phyloP scores from a whole-genome alignment of 768 basidiomycete species.

The Termitomyces sp. region DNA sequence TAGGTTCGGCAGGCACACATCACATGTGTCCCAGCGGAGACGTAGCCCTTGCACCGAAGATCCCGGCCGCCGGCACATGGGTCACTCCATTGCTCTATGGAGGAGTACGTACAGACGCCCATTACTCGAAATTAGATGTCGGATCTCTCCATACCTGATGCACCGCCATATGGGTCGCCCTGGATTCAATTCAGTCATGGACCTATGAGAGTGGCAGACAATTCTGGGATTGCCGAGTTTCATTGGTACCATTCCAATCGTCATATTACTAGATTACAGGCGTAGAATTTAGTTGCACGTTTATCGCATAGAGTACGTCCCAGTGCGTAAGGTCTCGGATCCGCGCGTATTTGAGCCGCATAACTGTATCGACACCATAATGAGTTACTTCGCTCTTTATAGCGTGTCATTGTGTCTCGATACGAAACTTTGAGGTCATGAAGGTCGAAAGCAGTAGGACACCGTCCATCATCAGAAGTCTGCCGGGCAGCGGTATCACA shows the following conservation, averaged over 20 bases:
- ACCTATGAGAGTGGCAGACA: too few relatives aligned
- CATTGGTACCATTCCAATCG: background rate
- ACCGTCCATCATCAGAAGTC: background rate
- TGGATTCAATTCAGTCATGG: background rate
- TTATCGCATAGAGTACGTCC: background rate
- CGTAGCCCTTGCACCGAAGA: background rate
- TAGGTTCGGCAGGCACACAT: slow-evolving; percentile 1
- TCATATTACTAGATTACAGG: background rate
- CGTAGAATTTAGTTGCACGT: background rate
- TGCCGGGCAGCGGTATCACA: background rate
- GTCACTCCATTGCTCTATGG: background rate
- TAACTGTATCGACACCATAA: background rate
- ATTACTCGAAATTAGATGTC: too few relatives aligned
- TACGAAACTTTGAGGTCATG: background rate
- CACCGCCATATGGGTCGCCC: too few relatives aligned
- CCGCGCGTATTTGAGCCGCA: background rate
- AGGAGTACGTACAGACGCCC: too few relatives aligned
- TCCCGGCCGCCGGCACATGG: background rate
- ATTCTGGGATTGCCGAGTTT: background rate
- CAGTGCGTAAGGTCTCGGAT: background rate
- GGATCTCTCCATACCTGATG: background rate
- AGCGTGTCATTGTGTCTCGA: background rate
- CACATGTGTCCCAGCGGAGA: background rate
- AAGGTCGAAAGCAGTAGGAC: background rate
- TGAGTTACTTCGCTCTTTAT: background rate